These are phyloP conservation scores for Cornus controversa DNA, from an alignment of 148 eudicot species.

Conservation along the genomic window DNA sequence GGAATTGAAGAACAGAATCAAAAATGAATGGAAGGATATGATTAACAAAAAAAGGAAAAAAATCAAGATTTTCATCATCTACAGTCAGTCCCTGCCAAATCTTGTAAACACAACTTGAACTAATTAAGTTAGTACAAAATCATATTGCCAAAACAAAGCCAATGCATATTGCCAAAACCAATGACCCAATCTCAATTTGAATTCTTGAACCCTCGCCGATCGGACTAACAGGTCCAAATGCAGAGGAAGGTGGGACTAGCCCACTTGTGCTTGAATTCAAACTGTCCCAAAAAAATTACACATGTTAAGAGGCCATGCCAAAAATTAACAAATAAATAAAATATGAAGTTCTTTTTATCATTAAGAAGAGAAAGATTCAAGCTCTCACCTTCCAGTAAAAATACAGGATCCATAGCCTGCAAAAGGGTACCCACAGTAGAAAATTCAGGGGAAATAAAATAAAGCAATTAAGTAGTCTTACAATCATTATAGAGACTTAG, in stretches of 20 bases:
- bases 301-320: constrained; percentile 1
- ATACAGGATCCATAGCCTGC: constrained; percentile 84
- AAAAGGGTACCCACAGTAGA: constrained; percentile 14
- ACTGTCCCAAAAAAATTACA: constrained; percentile 36
- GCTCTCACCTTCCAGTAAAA: constrained; percentile 76
- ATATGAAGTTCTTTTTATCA: no score
- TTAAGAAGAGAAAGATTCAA: neutral
- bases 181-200: constrained; percentile 21
- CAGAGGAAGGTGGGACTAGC: constrained; percentile 42
- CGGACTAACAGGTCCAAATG: constrained; percentile 61
- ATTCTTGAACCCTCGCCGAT: constrained; percentile 26
- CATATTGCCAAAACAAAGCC: constrained; percentile 18
- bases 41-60: neutral
- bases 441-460: constrained; percentile 8
- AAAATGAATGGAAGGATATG: neutral
- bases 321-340: neutral
- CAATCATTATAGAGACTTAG: neutral
- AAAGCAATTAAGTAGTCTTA: neutral
- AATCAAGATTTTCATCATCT: neutral
- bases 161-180: constrained; percentile 33
- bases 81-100: neutral
- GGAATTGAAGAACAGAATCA: neutral
- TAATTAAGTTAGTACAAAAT: neutral
- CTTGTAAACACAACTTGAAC: neutral
- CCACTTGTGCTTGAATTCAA: constrained; percentile 35